Evolutionary conservation across 192 early-diverging fungal species (phyloP), one percentile per base, ranked within the genome.

Genomic region (Neocallimastix lanati): DNA sequence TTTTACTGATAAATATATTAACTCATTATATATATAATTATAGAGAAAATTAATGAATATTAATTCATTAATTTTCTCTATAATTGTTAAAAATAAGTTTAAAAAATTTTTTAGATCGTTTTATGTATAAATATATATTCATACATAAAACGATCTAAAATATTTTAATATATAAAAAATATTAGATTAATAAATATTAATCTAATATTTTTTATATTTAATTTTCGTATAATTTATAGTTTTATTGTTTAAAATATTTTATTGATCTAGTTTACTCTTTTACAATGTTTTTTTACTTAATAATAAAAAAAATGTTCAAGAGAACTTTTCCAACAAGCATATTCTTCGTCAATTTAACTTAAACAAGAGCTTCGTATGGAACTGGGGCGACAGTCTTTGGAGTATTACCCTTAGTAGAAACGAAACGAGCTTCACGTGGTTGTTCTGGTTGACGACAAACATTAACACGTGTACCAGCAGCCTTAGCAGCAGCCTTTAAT

Each of bases 371-470:
- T 83, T 99, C 97, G 87, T 98, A 98, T 82, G 97, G 92, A 86
- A 98, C 93, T 84, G 97, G 93, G 83, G 92, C 89, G 86, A 99
- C 89, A 86, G 96, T 99, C 84, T 90, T 91, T 82, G 96, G 96
- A 87, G 86, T 83, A 88, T 97, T 97, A 88, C 92, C 87, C 86
- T 89, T 87, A 86, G 91, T 91, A 77, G 94, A 92, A 84, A 99
- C 94, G 83, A 90, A 90, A 89, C 91, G 96, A 81, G 94, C 92
- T 78, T 89, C 88, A 82, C 94, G 92, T 84, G 97, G 97, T 86
- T 92, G 86, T 76, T 82, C 92, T 78, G 97, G 96, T 86, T 91
- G 91, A 85, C 97, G 92, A 92, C 96, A 98, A 82, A 96, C 87
- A 88, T 90, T 88, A 84, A 94, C 85, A 78, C 28, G 50, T 90